These are phyloP conservation scores for Skeletonema tropicum DNA, from an alignment of 108 stramenopile species.

Conservation along the genomic window DNA sequence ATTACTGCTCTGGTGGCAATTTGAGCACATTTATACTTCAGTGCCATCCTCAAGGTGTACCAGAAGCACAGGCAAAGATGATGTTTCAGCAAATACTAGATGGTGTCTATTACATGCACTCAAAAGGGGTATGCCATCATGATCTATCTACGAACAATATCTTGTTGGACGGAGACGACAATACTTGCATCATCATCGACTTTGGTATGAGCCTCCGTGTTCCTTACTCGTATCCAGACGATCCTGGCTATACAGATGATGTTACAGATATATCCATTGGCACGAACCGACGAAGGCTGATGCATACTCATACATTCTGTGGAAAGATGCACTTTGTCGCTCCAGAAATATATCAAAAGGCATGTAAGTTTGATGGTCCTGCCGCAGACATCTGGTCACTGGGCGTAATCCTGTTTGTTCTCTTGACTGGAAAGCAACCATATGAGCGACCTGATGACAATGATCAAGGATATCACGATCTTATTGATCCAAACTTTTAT, in stretches of 20 bases:
- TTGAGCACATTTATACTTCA: slow-evolving; percentile 71
- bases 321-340: slow-evolving; percentile 89
- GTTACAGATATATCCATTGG: slow-evolving; percentile 67
- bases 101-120: slow-evolving; percentile 81
- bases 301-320: slow-evolving; percentile 55
- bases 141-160: slow-evolving; percentile 87
- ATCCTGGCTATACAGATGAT: slow-evolving; percentile 38
- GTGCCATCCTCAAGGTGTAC: slow-evolving; percentile 55
- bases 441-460: slow-evolving; percentile 64
- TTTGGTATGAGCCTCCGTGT: slow-evolving; percentile 93
- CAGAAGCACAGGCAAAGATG: slow-evolving; percentile 70
- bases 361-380: slow-evolving; percentile 71
- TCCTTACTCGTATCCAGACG: slow-evolving; percentile 68
- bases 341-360: slow-evolving; percentile 77
- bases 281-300: slow-evolving; percentile 56
- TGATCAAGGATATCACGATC: slow-evolving; percentile 66
- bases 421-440: slow-evolving; percentile 83
- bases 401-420: slow-evolving; percentile 88
- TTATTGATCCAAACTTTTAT: slow-evolving; percentile 62
- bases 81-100: slow-evolving; percentile 83
- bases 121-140: slow-evolving; percentile 83
- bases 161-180: slow-evolving; percentile 55
- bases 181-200: slow-evolving; percentile 84
- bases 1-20: slow-evolving; percentile 81
- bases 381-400: slow-evolving; percentile 89